These are phyloP conservation scores for Phaseolus coccineus DNA, from an alignment of 331 rosid species.

Conservation along the genomic window DNA sequence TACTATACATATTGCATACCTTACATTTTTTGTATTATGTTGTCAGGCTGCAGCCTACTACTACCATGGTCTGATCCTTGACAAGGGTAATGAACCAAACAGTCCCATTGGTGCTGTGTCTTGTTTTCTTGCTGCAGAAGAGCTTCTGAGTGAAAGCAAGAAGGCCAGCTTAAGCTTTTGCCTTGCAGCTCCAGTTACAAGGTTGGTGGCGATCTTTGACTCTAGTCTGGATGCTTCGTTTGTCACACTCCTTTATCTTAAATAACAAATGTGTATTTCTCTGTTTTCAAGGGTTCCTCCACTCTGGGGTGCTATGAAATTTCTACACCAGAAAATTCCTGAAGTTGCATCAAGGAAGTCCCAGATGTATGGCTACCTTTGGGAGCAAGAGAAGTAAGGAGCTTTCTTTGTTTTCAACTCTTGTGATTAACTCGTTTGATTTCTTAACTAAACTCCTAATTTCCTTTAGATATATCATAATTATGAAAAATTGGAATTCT, in stretches of 20 bases:
- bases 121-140: constrained; percentile 94
- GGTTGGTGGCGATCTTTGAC: constrained; percentile 52
- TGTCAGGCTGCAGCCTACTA: constrained; percentile 92
- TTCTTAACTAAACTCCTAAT: background rate
- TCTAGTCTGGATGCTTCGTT: background rate
- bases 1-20: background rate
- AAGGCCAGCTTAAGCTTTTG: constrained; percentile 85
- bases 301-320: constrained; percentile 86
- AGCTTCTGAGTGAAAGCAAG: constrained; percentile 81
- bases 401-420: constrained; percentile 1
- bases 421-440: background rate
- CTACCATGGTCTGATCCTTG: constrained; percentile 90
- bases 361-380: constrained; percentile 84
- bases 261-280: background rate
- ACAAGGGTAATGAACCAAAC: constrained; percentile 82
- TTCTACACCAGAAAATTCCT: constrained; percentile 81
- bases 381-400: constrained; percentile 87
- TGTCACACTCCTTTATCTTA: background rate
- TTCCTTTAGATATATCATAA: constrained; percentile 23
- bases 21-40: background rate
- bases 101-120: constrained; percentile 71
- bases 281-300: constrained; percentile 76
- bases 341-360: constrained; percentile 91
- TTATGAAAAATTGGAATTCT: constrained; percentile 8
- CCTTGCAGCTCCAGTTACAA: constrained; percentile 88